phyloP scores from a whole-genome alignment of 192 early-diverging fungal species.

The Dissophora globulifera region DNA sequence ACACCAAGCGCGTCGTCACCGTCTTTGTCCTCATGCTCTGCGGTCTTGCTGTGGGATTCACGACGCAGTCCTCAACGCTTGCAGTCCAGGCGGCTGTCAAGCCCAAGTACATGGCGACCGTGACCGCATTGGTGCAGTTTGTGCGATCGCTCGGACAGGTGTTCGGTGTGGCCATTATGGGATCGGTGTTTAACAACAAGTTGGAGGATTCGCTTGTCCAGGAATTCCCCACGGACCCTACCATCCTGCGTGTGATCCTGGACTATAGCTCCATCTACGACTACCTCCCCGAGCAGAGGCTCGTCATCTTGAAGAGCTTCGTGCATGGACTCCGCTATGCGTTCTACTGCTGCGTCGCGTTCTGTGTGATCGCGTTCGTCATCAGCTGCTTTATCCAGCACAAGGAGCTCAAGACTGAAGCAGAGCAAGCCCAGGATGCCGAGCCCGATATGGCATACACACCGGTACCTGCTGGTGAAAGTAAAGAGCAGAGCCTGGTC shows the following conservation, averaged over 20 bases:
- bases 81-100: conserved; percentile 55
- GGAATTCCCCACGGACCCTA: conserved; percentile 9
- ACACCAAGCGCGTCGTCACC: conserved; percentile 59
- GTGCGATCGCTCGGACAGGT: conserved; percentile 63
- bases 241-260: conserved; percentile 5
- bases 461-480: too few relatives aligned
- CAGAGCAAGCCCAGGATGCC: conserved; percentile 12
- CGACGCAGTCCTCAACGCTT: conserved; percentile 62
- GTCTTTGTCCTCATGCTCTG: conserved; percentile 65
- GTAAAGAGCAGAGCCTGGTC: too few relatives aligned
- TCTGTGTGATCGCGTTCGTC: conserved; percentile 33
- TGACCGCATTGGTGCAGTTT: conserved; percentile 62
- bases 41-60: conserved; percentile 67
- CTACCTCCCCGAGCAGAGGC: conserved; percentile 1
- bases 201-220: not conserved
- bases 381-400: conserved; percentile 46
- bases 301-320: conserved; percentile 26
- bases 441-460: not conserved
- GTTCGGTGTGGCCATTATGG: conserved; percentile 64
- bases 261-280: conserved; percentile 1
- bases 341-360: conserved; percentile 36
- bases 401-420: conserved; percentile 33
- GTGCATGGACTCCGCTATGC: conserved; percentile 28
- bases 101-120: conserved; percentile 62
- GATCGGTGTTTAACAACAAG: conserved; percentile 50